Base-by-base conservation (phyloP, 352 stramenopile genomes). In the Elongisporangium anandrum region DNA sequence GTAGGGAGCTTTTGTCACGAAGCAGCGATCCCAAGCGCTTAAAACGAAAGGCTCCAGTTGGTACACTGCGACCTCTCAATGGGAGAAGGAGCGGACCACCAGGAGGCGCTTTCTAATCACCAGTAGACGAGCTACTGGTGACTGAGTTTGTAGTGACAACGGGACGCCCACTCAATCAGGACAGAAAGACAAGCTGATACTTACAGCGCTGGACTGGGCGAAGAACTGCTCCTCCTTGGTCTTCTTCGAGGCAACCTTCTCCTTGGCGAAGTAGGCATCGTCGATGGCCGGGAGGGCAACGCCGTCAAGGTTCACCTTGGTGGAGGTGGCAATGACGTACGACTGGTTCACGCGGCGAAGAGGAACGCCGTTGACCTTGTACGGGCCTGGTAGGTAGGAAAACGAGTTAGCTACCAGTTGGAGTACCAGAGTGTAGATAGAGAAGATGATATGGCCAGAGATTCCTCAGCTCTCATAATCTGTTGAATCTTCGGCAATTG, bases 301-400 rank as follows among this genome's bases (percentile, higher is more conserved):
- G 56, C 77, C 81, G 47, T 78, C 81, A 55, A 99, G 79, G 85
- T 99, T 87, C 1, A 99, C 80, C 84, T 98, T 99, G 64, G 96
- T 98, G 47, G 90, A 98, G 54, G 97, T 99, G 60, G 94, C 97
- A 72, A 99, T 99, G 48, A 99, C 97, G 75, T 99, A 99, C 48
- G 95, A 83, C 87, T 99, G 97, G 85, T 99, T 99, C 54, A 99
- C 95, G 62, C 97, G 95, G 68, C 97, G 91, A 57, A 99, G 77
- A 22, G 97, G 97, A 23, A 99, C 97, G 65, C 97, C 97, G 87
- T 99, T 99, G 54, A 99, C 88, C 85, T 98, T 98, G 93, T 99
- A 99, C 24, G 97, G 97, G 70, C 97, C 97, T 97, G 57, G 2
- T 68, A 23, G 7, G 3, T 10, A 57, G 13, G 53, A 8, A 47